Base-by-base conservation (phyloP, 805 yeast genomes). In the Pichia pseudocactophila region DNA sequence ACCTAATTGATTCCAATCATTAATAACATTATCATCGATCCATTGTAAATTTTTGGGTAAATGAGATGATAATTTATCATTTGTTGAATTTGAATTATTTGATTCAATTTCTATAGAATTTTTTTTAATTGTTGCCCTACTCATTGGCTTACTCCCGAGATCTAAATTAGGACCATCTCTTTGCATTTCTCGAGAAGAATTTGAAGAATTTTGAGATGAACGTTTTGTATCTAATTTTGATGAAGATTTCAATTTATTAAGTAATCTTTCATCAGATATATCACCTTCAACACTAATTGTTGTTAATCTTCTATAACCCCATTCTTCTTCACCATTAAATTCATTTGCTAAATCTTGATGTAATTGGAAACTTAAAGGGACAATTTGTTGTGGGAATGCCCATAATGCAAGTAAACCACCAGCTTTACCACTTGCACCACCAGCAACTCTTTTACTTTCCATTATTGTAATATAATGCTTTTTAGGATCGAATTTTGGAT, bases 341-440 rank as follows among this genome's bases (percentile, higher is more conserved):
- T 78, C 72, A 45, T 80, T 78, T 7, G 95, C 76, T 36, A 90
- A 70, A 45, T 88, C 82, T 55, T 82, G 86, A 64, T 90, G 98
- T 48, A 90, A 69, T 49, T 76, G 74, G 64, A 88, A 92, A 37
- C 94, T 81, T 42, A 90, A 68, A 0, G 95, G 92, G 7, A 88
- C 97, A 39, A 90, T 77, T 60, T 86, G 96, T 53, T 82, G 88
- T 0, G 98, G 98, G 62, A 92, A 92, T 0, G 97, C 97, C 95
- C 97, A 89, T 18, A 84, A 72, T 1, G 97, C 97, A 39, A 90
- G 64, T 39, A 90, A 69, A 0, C 98, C 98, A 36, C 97, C 98
- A 7, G 98, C 97, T 55, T 90, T 92, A 42, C 98, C 98, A 34
- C 87, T 76, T 16, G 98, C 97, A 37, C 96, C 97, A 40, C 96